Conservation (phyloP, 2,329 filamentous ascomycete genomes). For the Colletotrichum plurivorum region DNA sequence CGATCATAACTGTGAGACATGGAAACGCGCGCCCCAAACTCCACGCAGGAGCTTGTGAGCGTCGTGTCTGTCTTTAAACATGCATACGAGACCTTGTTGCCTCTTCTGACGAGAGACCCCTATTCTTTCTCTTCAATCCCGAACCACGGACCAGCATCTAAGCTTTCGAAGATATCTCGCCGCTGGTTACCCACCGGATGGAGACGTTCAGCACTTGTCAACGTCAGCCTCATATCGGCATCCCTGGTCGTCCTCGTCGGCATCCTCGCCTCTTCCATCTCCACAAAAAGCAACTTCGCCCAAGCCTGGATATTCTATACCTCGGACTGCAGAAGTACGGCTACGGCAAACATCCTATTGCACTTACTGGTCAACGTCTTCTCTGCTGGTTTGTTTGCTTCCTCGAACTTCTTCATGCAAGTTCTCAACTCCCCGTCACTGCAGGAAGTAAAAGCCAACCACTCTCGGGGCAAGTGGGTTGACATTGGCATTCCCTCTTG, state of each 20-base stretch:
- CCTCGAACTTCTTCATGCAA: slow-evolving; percentile 42
- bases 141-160: too few species aligned
- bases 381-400: slow-evolving; percentile 15
- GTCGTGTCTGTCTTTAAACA: too few species aligned
- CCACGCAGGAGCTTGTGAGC: too few species aligned
- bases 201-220: background rate
- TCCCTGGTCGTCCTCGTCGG: background rate
- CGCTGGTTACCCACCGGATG: background rate
- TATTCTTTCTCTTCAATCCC: too few species aligned
- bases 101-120: too few species aligned
- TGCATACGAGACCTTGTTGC: too few species aligned
- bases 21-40: too few species aligned
- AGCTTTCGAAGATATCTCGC: too few species aligned
- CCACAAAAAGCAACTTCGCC: background rate
- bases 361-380: slow-evolving; percentile 63
- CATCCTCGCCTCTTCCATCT: background rate
- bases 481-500: slow-evolving; percentile 60
- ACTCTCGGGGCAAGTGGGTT: slow-evolving; percentile 56
- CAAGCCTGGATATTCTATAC: background rate
- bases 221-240: background rate
- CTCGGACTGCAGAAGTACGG: background rate
- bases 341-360: slow-evolving; percentile 36
- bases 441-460: slow-evolving; percentile 54
- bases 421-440: slow-evolving; percentile 35
- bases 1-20: too few species aligned